A percentile compares a stretch with the other conserved stretches of the same genome.
These are phyloP conservation scores for Paramecium octaurelia DNA, from an alignment of 73 alveolate species.

Conservation along the genomic window DNA sequence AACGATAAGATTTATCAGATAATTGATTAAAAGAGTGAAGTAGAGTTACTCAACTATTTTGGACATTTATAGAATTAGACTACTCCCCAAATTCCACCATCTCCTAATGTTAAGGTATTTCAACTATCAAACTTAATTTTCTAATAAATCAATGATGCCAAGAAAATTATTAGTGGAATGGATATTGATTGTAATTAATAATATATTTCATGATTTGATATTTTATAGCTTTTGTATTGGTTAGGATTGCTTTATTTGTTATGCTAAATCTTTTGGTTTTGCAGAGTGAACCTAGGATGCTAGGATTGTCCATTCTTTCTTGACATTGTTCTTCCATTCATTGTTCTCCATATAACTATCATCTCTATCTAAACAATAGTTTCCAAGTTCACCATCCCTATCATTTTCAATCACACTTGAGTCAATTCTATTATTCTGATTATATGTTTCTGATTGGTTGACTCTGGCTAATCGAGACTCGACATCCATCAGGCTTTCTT, in stretches of 20 bases:
- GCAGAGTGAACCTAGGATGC: constrained; percentile 26
- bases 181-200: constrained; percentile 2
- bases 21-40: neutral
- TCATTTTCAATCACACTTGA: neutral
- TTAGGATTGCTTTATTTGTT: neutral
- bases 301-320: neutral
- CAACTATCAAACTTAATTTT: neutral
- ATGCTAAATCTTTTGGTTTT: neutral
- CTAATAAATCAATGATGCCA: neutral
- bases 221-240: neutral
- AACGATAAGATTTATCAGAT: neutral
- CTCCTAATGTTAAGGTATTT: neutral
- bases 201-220: neutral
- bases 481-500: neutral
- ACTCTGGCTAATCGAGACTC: neutral
- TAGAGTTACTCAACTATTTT: neutral
- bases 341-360: neutral
- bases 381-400: neutral
- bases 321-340: neutral
- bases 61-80: neutral
- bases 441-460: neutral
- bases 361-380: constrained; percentile 23
- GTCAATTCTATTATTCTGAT: neutral
- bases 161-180: neutral
- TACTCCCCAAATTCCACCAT: neutral